A percentile compares a stretch with the other conserved stretches of the same genome.
These are phyloP conservation scores for Gossypium aridum DNA, from an alignment of 441 rosid species.

Conservation along the genomic window DNA sequence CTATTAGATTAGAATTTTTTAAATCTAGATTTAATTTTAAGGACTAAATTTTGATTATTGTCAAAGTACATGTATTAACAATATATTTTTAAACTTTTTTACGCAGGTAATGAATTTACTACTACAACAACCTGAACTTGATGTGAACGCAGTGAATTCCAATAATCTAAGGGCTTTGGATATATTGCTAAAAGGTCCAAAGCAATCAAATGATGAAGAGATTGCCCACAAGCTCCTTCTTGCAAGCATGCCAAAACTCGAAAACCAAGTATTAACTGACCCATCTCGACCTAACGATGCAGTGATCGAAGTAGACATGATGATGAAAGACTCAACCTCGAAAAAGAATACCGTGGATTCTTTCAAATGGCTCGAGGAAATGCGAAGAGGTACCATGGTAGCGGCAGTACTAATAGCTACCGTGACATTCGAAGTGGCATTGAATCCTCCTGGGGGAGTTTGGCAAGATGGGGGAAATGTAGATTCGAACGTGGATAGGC, in stretches of 20 bases:
- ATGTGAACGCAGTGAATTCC: constrained; percentile 11
- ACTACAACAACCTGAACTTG: background rate
- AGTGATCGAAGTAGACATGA: background rate
- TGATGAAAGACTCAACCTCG: background rate
- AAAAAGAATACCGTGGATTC: background rate
- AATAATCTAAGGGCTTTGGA: background rate
- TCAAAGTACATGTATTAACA: no score
- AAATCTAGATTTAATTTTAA: no score
- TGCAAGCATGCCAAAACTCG: constrained; percentile 1
- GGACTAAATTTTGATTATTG: no score
- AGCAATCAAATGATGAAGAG: constrained; percentile 6
- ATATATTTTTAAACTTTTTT: background rate
- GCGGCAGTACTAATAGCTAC: constrained; percentile 11
- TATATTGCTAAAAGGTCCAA: constrained; percentile 7
- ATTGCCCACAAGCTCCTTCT: background rate
- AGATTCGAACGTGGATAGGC: background rate
- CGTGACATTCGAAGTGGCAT: constrained; percentile 10
- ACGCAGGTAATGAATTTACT: constrained; percentile 2
- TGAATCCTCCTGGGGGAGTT: constrained; percentile 6
- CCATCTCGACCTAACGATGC: background rate
- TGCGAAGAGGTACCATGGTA: constrained; percentile 1
- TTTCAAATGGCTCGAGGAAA: background rate
- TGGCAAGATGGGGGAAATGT: constrained; percentile 1
- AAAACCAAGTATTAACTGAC: background rate
- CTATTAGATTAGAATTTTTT: no score